Evolutionary conservation across 2,329 filamentous ascomycete species (phyloP).

Genomic region (Diaporthe nobilis): DNA sequence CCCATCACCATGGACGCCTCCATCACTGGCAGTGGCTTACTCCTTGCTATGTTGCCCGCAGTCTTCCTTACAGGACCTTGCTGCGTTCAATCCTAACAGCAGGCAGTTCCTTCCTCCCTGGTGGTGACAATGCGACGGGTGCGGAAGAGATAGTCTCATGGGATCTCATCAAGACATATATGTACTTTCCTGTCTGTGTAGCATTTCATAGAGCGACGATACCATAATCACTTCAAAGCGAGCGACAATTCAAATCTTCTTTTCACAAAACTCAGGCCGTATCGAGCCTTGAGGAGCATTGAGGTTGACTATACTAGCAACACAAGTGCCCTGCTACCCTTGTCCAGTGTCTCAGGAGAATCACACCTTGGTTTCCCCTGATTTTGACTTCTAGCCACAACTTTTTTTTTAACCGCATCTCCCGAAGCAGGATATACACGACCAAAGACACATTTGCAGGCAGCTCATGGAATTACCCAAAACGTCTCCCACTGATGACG

Average conservation of each 20-base stretch:
- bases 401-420: not conserved
- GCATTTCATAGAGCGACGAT: conserved; percentile 33
- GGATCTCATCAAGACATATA: not conserved
- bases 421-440: not conserved
- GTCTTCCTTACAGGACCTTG: too few relatives aligned
- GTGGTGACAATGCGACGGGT: not conserved
- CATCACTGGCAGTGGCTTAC: too few relatives aligned
- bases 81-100: not conserved
- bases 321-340: not conserved
- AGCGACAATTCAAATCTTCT: conserved; percentile 7
- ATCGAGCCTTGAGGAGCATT: not conserved
- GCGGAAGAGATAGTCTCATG: not conserved
- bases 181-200: not conserved
- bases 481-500: too few relatives aligned
- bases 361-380: not conserved
- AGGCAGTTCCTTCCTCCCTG: not conserved
- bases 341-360: not conserved
- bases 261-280: not conserved
- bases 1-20: not conserved
- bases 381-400: not conserved
- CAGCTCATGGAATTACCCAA: too few relatives aligned
- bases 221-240: conserved; percentile 23
- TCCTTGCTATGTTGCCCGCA: too few relatives aligned
- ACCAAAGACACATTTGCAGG: too few relatives aligned
- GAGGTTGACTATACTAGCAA: not conserved